Conservation (phyloP, 2,329 filamentous ascomycete genomes). For the Lecanicillium sp. region DNA sequence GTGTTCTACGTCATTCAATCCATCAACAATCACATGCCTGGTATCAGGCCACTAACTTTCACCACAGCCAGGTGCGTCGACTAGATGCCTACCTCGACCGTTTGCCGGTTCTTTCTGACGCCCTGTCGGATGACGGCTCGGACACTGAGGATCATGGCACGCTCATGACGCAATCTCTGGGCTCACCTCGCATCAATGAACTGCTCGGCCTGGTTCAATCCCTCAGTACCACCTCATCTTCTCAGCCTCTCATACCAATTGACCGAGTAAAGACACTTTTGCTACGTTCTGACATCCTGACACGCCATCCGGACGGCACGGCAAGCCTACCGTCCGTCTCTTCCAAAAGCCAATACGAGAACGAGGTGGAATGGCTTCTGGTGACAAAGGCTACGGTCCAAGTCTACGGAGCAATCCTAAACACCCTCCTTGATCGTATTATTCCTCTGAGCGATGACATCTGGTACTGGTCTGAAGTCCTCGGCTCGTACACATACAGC, state of each 20-base stretch:
- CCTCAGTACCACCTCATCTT: conserved; percentile 61
- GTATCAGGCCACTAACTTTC: conserved; percentile 11
- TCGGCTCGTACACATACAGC: conserved; percentile 70
- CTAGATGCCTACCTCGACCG: conserved; percentile 59
- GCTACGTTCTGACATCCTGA: conserved; percentile 47
- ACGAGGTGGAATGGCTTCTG: conserved; percentile 82
- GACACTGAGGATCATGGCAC: conserved; percentile 26
- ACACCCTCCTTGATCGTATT: conserved; percentile 71
- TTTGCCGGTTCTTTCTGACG: conserved; percentile 34
- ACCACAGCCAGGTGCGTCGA: conserved; percentile 48
- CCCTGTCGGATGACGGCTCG: conserved; percentile 31
- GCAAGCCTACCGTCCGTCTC: conserved; percentile 10
- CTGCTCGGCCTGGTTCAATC: conserved; percentile 62
- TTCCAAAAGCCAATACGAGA: conserved; percentile 49
- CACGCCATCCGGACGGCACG: conserved; percentile 1
- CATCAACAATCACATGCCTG: background rate
- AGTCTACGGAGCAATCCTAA: conserved; percentile 72
- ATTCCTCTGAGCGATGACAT: conserved; percentile 78
- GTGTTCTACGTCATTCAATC: conserved; percentile 15
- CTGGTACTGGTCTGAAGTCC: conserved; percentile 90
- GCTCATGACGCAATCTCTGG: conserved; percentile 31
- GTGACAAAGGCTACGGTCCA: conserved; percentile 90
- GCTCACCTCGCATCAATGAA: conserved; percentile 48
- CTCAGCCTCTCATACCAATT: conserved; percentile 52
- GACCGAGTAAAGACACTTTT: conserved; percentile 55